phyloP scores from a whole-genome alignment of 768 basidiomycete genomes.

The Brasilioporus rufonigricans region DNA sequence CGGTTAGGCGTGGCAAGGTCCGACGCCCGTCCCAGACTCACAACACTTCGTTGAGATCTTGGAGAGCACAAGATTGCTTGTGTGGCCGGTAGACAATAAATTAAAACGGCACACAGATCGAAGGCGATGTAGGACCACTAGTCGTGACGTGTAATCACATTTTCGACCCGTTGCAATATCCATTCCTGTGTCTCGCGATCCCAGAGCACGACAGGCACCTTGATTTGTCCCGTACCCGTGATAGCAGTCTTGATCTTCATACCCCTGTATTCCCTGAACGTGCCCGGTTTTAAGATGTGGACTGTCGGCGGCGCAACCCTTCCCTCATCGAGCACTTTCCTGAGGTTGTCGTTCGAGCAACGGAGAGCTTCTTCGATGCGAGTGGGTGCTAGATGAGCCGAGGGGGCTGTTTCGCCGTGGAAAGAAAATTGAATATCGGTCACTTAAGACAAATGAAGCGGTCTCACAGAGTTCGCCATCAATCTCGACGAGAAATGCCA shows the following conservation, averaged over 20 bases:
- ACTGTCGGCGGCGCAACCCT: conserved; percentile 11
- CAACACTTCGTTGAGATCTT: no score
- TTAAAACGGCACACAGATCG: no score
- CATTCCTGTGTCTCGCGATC: conserved; percentile 11
- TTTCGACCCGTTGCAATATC: conserved; percentile 13
- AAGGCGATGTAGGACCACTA: neutral
- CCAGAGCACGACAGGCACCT: conserved; percentile 19
- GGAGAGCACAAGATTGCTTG: no score
- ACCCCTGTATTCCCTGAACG: conserved; percentile 17
- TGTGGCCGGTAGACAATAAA: no score
- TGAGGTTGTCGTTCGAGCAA: conserved; percentile 2
- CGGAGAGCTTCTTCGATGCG: conserved; percentile 5
- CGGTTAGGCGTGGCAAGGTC: no score
- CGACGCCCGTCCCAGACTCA: no score
- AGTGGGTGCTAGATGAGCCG: conserved; percentile 1
- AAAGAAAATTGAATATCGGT: neutral
- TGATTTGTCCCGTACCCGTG: conserved; percentile 16
- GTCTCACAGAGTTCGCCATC: conserved; percentile 8
- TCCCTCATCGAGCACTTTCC: neutral
- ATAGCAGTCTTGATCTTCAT: conserved; percentile 4
- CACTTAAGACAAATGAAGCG: neutral
- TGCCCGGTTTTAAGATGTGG: conserved; percentile 14
- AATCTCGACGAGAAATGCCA: conserved; percentile 13
- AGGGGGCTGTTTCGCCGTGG: neutral
- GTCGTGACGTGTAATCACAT: neutral